Conservation (phyloP, 2,329 filamentous ascomycete genomes). For the Dactylellina sp. region DNA sequence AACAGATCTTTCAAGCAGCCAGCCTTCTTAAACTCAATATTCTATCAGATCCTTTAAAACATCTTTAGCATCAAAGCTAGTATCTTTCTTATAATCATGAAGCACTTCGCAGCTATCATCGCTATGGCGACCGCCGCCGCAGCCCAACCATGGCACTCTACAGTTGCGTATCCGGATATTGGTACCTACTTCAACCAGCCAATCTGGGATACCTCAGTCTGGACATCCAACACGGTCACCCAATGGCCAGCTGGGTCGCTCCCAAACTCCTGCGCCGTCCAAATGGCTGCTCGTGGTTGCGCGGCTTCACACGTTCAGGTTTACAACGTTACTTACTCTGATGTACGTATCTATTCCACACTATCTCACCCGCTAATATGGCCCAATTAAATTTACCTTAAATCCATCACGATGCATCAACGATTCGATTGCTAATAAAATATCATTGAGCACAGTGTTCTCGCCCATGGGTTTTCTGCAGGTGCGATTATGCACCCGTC, state of each 20-base stretch:
- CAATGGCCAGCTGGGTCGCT: slow-evolving; percentile 41
- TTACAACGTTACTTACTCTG: slow-evolving; percentile 41
- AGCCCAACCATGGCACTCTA: slow-evolving; percentile 37
- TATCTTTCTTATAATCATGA: slow-evolving; percentile 12
- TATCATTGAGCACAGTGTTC: slow-evolving; percentile 13
- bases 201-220: slow-evolving; percentile 28
- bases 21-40: not conserved
- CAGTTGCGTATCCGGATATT: slow-evolving; percentile 39
- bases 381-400: too few species aligned
- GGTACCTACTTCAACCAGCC: slow-evolving; percentile 26
- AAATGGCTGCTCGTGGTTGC: slow-evolving; percentile 38
- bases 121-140: not conserved
- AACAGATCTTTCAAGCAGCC: not conserved
- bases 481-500: slow-evolving; percentile 39
- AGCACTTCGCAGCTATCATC: slow-evolving; percentile 21
- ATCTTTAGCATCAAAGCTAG: not conserved
- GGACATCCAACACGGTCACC: slow-evolving; percentile 25
- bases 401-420: too few species aligned
- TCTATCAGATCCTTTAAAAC: not conserved
- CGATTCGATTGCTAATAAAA: too few species aligned
- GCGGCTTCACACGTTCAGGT: slow-evolving; percentile 28
- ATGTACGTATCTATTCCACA: slow-evolving; percentile 17
- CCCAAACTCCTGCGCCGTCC: slow-evolving; percentile 32
- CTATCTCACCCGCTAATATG: not conserved
- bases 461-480: slow-evolving; percentile 52